Percentiles rank a stretch among this genome's conserved stretches.
Evolutionary conservation across 495 filamentous ascomycete species (phyloP).

Genomic region (Aspergillus avenaceus): DNA sequence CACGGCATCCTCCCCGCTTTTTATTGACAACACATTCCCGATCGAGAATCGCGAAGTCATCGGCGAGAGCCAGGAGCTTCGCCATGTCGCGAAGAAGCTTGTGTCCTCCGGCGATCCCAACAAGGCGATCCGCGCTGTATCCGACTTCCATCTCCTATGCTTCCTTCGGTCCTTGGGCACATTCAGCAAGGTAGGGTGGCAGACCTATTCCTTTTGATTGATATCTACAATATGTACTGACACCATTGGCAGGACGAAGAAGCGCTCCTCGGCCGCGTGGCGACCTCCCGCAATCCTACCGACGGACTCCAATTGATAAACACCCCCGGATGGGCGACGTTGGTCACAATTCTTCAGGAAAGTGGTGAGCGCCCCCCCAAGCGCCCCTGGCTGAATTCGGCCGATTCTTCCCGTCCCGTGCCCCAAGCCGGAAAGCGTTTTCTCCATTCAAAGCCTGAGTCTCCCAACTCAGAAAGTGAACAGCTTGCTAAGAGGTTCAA

Average conservation of each 20-base stretch:
- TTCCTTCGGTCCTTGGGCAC: constrained; percentile 79
- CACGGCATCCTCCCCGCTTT: constrained; percentile 67
- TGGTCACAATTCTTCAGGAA: constrained; percentile 87
- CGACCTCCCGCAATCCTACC: constrained; percentile 68
- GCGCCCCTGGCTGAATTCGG: constrained; percentile 56
- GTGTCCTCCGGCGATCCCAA: constrained; percentile 56
- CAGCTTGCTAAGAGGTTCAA: constrained; percentile 98
- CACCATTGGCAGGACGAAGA: constrained; percentile 73
- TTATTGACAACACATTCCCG: constrained; percentile 68
- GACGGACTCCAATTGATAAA: constrained; percentile 78
- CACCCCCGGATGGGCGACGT: constrained; percentile 85
- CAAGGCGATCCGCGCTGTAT: constrained; percentile 63
- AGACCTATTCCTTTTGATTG: background rate
- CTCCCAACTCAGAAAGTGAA: constrained; percentile 54
- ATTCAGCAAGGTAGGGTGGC: constrained; percentile 67
- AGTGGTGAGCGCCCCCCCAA: constrained; percentile 94
- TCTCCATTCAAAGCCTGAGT: constrained; percentile 33
- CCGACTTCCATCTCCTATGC: constrained; percentile 89
- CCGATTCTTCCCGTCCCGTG: constrained; percentile 34
- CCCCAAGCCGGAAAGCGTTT: constrained; percentile 27
- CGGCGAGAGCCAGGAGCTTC: constrained; percentile 75
- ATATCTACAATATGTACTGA: constrained; percentile 7
- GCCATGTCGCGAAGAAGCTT: constrained; percentile 56
- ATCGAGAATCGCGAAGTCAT: constrained; percentile 86
- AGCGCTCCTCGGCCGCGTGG: constrained; percentile 77